Conservation (phyloP, 441 rosid species). For the Pelargonium australe region DNA sequence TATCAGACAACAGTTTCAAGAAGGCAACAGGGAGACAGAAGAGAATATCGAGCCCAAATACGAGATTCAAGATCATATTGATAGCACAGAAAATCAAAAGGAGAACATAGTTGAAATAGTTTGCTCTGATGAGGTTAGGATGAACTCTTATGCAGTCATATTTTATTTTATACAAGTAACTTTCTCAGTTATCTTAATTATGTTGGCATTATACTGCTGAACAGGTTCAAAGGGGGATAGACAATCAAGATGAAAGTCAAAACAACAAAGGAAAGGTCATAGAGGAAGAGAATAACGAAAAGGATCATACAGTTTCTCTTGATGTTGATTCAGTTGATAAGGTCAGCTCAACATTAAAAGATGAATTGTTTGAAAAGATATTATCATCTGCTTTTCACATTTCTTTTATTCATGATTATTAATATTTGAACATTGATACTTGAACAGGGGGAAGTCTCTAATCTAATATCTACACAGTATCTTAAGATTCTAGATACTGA, state of each 20-base stretch:
- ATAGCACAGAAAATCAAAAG: conserved; percentile 27
- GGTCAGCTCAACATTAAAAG: conserved; percentile 20
- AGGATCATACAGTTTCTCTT: conserved; percentile 17
- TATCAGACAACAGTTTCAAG: conserved; percentile 17
- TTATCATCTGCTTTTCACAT: conserved; percentile 8
- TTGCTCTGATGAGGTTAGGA: conserved; percentile 41
- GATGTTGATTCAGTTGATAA: conserved; percentile 26
- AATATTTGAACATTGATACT: conserved; percentile 9
- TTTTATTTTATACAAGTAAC: conserved; percentile 5
- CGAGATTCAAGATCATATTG: conserved; percentile 23
- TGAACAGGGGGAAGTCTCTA: conserved; percentile 31
- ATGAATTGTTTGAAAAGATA: neutral
- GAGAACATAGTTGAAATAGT: conserved; percentile 28
- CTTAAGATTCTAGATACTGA: conserved; percentile 19
- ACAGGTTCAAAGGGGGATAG: conserved; percentile 33
- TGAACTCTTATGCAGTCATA: neutral
- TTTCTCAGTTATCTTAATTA: conserved; percentile 5
- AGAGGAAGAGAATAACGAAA: conserved; percentile 21
- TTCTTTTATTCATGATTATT: conserved; percentile 13
- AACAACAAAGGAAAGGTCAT: conserved; percentile 20
- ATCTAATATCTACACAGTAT: conserved; percentile 11
- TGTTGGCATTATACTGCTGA: conserved; percentile 11
- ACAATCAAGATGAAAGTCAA: conserved; percentile 25
- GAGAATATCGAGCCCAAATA: conserved; percentile 23
- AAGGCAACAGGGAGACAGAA: conserved; percentile 23